Evolutionary conservation across 2,329 filamentous ascomycete species (phyloP).

Genomic region (Fusarium sacchari): DNA sequence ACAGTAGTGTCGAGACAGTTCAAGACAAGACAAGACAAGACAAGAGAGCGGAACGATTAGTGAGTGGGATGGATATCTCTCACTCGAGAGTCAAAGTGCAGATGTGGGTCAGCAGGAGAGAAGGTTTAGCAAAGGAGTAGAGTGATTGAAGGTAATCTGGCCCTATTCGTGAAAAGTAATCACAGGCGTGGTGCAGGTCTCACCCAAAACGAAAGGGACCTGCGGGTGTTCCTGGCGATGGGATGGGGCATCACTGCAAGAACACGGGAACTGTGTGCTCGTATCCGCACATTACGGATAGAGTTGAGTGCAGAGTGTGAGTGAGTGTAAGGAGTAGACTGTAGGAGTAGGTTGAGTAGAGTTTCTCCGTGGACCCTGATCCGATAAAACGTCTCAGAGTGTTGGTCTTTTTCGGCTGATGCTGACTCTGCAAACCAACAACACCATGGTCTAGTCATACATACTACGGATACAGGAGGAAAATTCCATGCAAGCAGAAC

Average conservation of each 20-base stretch:
- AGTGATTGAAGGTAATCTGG: constrained; percentile 13
- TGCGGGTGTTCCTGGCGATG: constrained; percentile 33
- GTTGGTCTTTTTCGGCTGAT: neutral
- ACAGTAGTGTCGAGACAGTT: neutral
- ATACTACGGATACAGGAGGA: neutral
- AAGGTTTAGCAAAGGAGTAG: constrained; percentile 8
- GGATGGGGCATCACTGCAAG: neutral
- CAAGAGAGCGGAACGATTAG: constrained; percentile 2
- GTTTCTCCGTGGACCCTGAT: constrained; percentile 15
- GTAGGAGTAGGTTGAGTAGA: neutral
- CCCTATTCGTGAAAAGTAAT: constrained; percentile 29
- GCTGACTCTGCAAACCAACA: constrained; percentile 7
- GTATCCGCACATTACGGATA: neutral
- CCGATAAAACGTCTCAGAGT: constrained; percentile 19
- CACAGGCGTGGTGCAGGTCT: constrained; percentile 34
- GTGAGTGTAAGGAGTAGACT: neutral
- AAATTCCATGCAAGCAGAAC: neutral
- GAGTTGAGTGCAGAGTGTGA: neutral
- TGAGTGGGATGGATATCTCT: neutral
- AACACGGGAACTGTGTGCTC: neutral
- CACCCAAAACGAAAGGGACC: constrained; percentile 26
- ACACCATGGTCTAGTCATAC: neutral
- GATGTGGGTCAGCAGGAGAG: constrained; percentile 27
- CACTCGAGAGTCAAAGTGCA: constrained; percentile 25
- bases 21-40: neutral